These are phyloP conservation scores for Ceratobasidium papillatum DNA, from an alignment of 1,284 basidiomycete genomes.

Conservation along the genomic window DNA sequence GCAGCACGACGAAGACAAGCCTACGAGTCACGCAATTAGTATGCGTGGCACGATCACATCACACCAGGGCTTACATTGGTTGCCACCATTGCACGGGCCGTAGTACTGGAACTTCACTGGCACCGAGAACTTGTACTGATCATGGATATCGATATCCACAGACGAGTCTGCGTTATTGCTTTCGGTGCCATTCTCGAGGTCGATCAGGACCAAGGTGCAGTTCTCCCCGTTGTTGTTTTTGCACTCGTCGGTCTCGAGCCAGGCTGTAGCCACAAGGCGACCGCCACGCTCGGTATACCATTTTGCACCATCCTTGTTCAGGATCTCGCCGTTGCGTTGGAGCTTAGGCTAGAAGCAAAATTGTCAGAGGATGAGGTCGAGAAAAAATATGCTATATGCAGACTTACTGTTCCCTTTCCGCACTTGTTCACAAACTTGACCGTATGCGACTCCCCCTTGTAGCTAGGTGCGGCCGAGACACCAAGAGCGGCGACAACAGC, in stretches of 20 bases:
- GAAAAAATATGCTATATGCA: too few relatives aligned
- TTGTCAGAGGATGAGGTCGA: neutral
- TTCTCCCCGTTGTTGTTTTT: neutral
- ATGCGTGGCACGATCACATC: too few relatives aligned
- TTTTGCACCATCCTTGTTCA: neutral
- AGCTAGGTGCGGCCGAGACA: neutral
- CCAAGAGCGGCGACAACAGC: neutral
- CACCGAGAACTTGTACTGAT: constrained; percentile 2
- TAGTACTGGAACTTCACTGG: constrained; percentile 9
- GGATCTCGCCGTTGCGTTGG: constrained; percentile 7
- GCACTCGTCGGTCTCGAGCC: neutral
- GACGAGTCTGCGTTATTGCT: neutral
- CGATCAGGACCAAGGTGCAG: neutral
- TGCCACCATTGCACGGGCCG: neutral
- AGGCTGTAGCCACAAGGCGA: neutral
- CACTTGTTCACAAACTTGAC: neutral
- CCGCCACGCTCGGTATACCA: neutral
- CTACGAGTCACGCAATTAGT: neutral
- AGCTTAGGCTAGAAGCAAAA: neutral
- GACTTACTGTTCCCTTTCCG: neutral
- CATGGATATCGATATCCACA: neutral
- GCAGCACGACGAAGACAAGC: neutral
- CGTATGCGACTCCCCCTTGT: neutral
- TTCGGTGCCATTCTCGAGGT: neutral
- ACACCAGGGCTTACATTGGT: neutral